Evolutionary conservation across 2,329 filamentous ascomycete species (phyloP), one percentile per base, ranked within the genome.

Genomic region (Sordariomycetes sp.): DNA sequence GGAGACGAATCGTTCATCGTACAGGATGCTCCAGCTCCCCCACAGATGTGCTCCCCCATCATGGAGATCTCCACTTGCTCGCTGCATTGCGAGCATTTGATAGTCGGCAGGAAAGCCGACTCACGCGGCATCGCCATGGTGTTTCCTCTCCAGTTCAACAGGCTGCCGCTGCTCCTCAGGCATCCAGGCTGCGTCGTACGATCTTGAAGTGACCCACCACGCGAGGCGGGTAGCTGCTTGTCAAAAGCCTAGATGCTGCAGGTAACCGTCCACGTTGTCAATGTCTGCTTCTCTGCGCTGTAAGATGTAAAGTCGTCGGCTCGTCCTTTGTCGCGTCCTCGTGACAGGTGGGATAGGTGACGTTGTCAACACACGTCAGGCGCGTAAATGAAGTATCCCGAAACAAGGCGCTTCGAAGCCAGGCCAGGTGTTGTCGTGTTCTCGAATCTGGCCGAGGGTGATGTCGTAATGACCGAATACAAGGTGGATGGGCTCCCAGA

Each of bases 71-170:
- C 81, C 39, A 94, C 84, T 48, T 88, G 75, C 26, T 65, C 58
- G 26, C 77, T 75, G 54, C 86, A 94, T 62, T 71, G 78, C 34
- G 86, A 93, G 60, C 86, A 94, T 68, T 90, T 94, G 60, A 94
- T 84, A 17, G 79, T 79, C 50, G 86, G 85, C 64, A 92, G 67
- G 43, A 88, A 76, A 57, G 73, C 71, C 55, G 76, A 81, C 55
- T 77, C 71, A 51, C 78, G 68, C 47, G 66, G 66, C 41, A 61
- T 54, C 29, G 64, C 59, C 68, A 73, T 72, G 42, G 41, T 58
- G 50, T 38, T 28, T 8, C n/a, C n/a, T n/a, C n/a, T n/a, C n/a
- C n/a, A 15, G 12, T 25, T 26, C 28, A 39, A 40, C 28, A 4
- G 8, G n/a, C 10, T 32, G 11, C 23, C 30, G 8, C 23, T 21